Conservation (phyloP, 441 rosid species). For the Hypseocharis bilobata region DNA sequence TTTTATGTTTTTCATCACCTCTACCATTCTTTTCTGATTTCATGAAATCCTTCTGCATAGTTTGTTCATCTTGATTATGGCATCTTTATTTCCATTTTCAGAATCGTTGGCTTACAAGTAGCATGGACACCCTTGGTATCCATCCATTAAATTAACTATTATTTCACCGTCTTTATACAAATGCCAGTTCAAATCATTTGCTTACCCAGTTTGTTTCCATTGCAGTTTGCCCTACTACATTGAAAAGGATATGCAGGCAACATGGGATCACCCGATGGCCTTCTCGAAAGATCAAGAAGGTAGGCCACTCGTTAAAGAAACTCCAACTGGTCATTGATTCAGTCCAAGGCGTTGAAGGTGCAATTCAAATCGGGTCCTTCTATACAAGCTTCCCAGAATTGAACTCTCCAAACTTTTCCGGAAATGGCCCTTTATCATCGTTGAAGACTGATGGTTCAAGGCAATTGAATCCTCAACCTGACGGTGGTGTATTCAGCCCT, state of each 20-base stretch:
- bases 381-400: constrained; percentile 67
- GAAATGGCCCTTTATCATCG: constrained; percentile 26
- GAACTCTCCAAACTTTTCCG: constrained; percentile 41
- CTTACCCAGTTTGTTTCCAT: constrained; percentile 18
- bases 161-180: neutral
- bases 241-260: constrained; percentile 85
- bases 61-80: no score
- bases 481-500: constrained; percentile 25
- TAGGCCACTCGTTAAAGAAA: constrained; percentile 71
- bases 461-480: constrained; percentile 31
- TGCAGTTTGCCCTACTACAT: constrained; percentile 85
- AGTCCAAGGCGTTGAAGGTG: constrained; percentile 61
- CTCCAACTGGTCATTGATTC: constrained; percentile 73
- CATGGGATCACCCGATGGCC: constrained; percentile 92
- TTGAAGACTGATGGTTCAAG: constrained; percentile 25
- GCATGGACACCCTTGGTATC: neutral
- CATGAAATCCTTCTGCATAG: no score
- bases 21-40: no score
- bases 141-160: constrained; percentile 7
- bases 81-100: no score
- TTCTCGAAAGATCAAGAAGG: constrained; percentile 79
- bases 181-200: neutral
- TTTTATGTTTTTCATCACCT: no score
- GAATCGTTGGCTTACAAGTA: neutral
- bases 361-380: constrained; percentile 64